phyloP scores from a whole-genome alignment of 495 filamentous ascomycete species.

The Lophiotrema nucula region DNA sequence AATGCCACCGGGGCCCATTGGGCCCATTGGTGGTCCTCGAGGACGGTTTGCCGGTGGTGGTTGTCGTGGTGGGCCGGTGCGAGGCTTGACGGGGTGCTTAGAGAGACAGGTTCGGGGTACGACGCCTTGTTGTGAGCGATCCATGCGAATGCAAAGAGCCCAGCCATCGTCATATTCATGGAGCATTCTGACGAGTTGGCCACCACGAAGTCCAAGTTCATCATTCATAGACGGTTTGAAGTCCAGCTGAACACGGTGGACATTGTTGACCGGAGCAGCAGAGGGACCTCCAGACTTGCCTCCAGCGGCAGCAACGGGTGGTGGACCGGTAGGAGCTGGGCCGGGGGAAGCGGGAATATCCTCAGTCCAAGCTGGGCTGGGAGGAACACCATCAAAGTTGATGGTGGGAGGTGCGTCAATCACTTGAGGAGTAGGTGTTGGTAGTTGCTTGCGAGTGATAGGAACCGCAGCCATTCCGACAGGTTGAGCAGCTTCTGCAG shows the following conservation, averaged over 20 bases:
- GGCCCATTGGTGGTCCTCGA: slow-evolving; percentile 41
- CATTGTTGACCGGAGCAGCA: slow-evolving; percentile 38
- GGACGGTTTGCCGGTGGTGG: slow-evolving; percentile 41
- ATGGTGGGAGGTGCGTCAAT: slow-evolving; percentile 32
- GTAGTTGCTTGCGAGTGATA: slow-evolving; percentile 18
- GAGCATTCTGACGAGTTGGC: slow-evolving; percentile 79
- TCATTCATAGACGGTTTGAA: slow-evolving; percentile 92
- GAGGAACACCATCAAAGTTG: slow-evolving; percentile 39
- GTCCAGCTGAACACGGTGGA: slow-evolving; percentile 89
- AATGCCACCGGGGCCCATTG: slow-evolving; percentile 22
- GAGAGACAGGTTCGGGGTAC: slow-evolving; percentile 92
- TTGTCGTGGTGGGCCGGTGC: slow-evolving; percentile 50
- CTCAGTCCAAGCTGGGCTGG: slow-evolving; percentile 61
- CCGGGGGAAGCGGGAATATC: slow-evolving; percentile 41
- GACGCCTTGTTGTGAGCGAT: slow-evolving; percentile 88
- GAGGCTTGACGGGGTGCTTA: slow-evolving; percentile 86
- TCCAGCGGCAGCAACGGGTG: slow-evolving; percentile 26
- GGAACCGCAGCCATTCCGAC: slow-evolving; percentile 44
- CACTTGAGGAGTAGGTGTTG: not conserved
- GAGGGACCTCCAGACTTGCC: slow-evolving; percentile 22
- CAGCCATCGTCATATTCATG: slow-evolving; percentile 99
- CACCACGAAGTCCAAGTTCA: slow-evolving; percentile 75
- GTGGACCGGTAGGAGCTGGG: slow-evolving; percentile 42
- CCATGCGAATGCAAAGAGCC: slow-evolving; percentile 89
- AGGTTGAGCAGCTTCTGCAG: slow-evolving; percentile 43